Evolutionary conservation across 2,329 filamentous ascomycete genomes (phyloP).

Genomic region (Paecilomyces formosus): DNA sequence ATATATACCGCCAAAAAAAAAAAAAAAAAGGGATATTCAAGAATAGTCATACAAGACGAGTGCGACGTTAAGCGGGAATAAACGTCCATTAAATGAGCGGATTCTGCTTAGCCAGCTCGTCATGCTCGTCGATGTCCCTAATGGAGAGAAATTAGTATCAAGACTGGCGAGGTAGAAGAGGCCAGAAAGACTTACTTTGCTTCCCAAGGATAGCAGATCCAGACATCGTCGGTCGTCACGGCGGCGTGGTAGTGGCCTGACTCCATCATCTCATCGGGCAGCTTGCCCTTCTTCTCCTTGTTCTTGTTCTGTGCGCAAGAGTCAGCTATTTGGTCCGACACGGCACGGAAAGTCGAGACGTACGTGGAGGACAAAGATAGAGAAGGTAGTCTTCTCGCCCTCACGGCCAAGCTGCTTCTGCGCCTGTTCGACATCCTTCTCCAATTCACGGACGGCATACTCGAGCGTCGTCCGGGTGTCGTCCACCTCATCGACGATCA

Average conservation of each 20-base stretch:
- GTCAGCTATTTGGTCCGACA: conserved; percentile 5
- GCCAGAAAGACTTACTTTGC: conserved; percentile 52
- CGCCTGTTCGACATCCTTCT: conserved; percentile 87
- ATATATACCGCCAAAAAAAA: conserved; percentile 10
- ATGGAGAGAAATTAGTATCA: conserved; percentile 13
- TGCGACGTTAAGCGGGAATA: background rate
- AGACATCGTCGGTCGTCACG: conserved; percentile 82
- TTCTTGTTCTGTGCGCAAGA: conserved; percentile 66
- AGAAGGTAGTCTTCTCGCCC: conserved; percentile 74
- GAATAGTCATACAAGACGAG: background rate
- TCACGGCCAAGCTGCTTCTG: conserved; percentile 63
- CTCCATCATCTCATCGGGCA: conserved; percentile 71
- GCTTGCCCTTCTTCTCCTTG: conserved; percentile 83
- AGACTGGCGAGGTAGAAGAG: background rate
- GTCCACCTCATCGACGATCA: conserved; percentile 94
- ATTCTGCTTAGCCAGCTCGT: conserved; percentile 54
- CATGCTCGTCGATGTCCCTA: conserved; percentile 86
- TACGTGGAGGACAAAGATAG: conserved; percentile 91
- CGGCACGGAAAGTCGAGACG: conserved; percentile 24
- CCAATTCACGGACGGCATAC: conserved; percentile 84
- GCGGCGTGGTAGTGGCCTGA: conserved; percentile 74
- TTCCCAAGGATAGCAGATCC: conserved; percentile 99
- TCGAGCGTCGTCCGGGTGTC: conserved; percentile 91
- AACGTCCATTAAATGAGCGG: conserved; percentile 18
- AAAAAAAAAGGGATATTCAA: background rate